A percentile compares a stretch with the other conserved stretches of the same genome.
phyloP scores from a whole-genome alignment of 2,329 filamentous ascomycete genomes.

The Penicillium corylophilum region DNA sequence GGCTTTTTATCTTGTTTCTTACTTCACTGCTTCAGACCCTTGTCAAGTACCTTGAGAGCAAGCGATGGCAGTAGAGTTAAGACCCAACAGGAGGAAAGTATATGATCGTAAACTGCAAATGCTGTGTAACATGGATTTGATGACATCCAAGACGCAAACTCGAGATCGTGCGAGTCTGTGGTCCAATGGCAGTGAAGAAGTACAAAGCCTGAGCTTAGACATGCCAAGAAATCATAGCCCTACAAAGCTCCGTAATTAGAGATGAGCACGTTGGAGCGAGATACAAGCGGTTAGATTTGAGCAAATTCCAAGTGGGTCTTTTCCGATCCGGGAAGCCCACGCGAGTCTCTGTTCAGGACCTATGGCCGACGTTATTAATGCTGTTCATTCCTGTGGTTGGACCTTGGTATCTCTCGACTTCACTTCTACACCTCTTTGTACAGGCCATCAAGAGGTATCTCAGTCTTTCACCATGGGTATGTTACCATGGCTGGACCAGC shows the following conservation, averaged over 20 bases:
- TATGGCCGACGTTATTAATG: slow-evolving; percentile 9
- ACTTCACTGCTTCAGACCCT: no score
- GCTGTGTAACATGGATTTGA: no score
- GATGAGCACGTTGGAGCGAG: background rate
- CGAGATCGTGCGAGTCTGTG: background rate
- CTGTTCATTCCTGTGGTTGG: background rate
- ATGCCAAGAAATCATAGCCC: background rate
- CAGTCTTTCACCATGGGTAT: slow-evolving; percentile 10
- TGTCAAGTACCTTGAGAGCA: no score
- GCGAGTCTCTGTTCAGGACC: background rate
- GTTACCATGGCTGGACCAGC: slow-evolving; percentile 25
- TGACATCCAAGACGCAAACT: background rate
- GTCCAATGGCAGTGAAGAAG: background rate
- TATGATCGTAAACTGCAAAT: no score
- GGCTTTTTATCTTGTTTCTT: background rate
- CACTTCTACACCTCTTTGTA: background rate
- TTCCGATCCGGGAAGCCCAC: background rate
- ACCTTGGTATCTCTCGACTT: background rate
- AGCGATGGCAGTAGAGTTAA: no score
- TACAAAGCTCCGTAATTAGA: background rate
- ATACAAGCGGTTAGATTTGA: background rate
- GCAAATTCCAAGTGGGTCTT: slow-evolving; percentile 1
- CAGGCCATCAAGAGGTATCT: no score
- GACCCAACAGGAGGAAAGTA: no score
- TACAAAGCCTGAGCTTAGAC: background rate